Conservation (phyloP, 2,329 filamentous ascomycete species). For the Macrophomina tecta region DNA sequence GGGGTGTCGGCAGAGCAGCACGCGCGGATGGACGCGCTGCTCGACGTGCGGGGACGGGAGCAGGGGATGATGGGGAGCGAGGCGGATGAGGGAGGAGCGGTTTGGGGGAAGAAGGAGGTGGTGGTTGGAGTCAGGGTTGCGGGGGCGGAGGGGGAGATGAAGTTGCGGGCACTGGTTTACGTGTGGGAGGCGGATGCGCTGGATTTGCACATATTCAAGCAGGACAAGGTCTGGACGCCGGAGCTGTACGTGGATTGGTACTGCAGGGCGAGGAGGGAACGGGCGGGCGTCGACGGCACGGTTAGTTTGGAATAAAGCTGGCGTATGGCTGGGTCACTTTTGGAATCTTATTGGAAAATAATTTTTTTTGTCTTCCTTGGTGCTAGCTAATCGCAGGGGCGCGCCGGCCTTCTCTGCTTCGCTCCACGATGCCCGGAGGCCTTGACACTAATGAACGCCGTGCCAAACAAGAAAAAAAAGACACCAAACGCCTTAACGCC, state of each 20-base stretch:
- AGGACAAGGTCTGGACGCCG: slow-evolving; percentile 10
- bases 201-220: slow-evolving; percentile 13
- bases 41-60: background rate
- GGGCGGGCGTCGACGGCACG: background rate
- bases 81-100: background rate
- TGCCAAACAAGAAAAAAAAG: too few species aligned
- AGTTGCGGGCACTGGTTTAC: background rate
- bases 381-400: too few species aligned
- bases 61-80: too few species aligned
- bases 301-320: background rate
- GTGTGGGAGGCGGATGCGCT: slow-evolving; percentile 6
- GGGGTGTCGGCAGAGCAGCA: background rate
- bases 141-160: background rate
- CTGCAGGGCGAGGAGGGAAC: background rate
- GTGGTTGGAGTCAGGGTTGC: background rate
- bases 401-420: too few species aligned
- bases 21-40: background rate
- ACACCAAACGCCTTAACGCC: too few species aligned
- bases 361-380: too few species aligned
- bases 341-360: background rate
- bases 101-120: slow-evolving; percentile 9
- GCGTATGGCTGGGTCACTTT: background rate
- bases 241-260: slow-evolving; percentile 16
- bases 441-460: too few species aligned
- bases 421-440: too few species aligned